phyloP scores from a whole-genome alignment of 2,329 filamentous ascomycete species.

The Calonectria pteridis region DNA sequence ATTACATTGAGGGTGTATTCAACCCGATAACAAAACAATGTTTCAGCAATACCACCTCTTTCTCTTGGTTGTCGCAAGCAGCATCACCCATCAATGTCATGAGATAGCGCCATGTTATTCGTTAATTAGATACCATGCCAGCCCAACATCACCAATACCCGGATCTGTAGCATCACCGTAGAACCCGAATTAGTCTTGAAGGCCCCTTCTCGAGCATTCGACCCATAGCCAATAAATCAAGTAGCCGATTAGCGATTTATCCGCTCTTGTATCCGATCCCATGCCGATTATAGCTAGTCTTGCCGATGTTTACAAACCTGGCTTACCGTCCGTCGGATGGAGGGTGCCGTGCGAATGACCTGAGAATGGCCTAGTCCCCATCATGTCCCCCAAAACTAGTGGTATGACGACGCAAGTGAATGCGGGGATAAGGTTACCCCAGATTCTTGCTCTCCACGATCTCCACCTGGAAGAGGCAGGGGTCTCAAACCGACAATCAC shows the following conservation, averaged over 20 bases:
- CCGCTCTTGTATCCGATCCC: background rate
- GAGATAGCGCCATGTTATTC: background rate
- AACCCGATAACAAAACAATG: background rate
- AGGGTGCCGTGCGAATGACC: background rate
- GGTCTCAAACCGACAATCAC: background rate
- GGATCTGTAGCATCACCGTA: no score
- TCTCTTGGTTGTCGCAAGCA: background rate
- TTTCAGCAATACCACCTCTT: background rate
- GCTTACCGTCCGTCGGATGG: background rate
- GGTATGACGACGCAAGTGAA: background rate
- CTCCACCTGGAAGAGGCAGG: background rate
- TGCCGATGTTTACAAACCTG: background rate
- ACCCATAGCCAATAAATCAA: background rate
- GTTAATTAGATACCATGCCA: background rate
- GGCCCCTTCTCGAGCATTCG: background rate
- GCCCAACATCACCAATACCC: background rate
- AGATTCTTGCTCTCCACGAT: background rate
- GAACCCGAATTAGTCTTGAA: background rate
- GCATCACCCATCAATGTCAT: background rate
- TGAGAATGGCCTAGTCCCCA: background rate
- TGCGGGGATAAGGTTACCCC: slow-evolving; percentile 12
- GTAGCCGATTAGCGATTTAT: background rate
- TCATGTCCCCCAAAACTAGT: background rate
- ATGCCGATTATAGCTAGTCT: background rate
- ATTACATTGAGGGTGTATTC: background rate